phyloP scores from a whole-genome alignment of 371 early-diverging fungal species.

The Mucor plumbeus region DNA sequence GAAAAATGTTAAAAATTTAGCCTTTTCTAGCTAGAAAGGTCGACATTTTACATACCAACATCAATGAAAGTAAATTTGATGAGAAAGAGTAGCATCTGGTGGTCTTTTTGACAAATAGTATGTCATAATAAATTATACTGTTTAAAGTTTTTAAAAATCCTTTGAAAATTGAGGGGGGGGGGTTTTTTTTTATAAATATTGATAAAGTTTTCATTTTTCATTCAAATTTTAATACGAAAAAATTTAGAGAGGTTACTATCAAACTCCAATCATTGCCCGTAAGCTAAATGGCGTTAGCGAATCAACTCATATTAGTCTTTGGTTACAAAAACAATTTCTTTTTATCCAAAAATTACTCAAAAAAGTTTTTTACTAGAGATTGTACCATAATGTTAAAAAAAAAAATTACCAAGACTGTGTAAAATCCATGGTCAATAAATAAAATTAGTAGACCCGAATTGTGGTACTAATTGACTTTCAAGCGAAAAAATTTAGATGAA shows the following conservation, averaged over 20 bases:
- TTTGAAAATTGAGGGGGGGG: no score
- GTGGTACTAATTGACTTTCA: conserved; percentile 2
- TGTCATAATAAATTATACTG: no score
- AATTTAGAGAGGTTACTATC: conserved; percentile 38
- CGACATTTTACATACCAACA: no score
- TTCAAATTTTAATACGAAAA: background rate
- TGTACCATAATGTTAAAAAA: conserved; percentile 1
- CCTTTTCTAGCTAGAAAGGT: no score
- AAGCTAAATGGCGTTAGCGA: conserved; percentile 32
- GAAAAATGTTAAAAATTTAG: no score
- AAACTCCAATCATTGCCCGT: conserved; percentile 29
- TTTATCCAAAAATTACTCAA: conserved; percentile 19
- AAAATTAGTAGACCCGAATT: background rate
- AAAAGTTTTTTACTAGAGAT: conserved; percentile 16
- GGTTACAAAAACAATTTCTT: conserved; percentile 17
- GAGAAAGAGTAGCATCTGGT: no score
- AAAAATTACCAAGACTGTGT: background rate
- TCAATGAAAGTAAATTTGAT: no score
- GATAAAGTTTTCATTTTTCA: background rate
- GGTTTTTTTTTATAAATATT: background rate
- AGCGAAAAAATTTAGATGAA: background rate
- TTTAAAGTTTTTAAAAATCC: background rate
- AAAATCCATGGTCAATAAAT: background rate
- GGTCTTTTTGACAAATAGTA: no score
- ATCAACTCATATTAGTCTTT: conserved; percentile 32